phyloP scores from a whole-genome alignment of 805 yeast species.

The Candida nonsorbophila region DNA sequence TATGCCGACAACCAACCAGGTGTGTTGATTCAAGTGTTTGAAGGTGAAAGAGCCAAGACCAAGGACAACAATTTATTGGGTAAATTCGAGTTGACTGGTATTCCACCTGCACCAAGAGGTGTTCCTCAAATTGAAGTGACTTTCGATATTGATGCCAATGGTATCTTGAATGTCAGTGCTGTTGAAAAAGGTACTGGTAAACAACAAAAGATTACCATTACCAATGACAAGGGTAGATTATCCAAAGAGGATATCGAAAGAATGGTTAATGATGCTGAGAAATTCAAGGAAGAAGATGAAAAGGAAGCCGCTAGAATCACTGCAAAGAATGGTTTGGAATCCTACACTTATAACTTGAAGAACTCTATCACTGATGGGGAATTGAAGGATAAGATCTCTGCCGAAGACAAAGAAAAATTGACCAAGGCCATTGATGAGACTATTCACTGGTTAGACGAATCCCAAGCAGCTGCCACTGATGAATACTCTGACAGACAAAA shows the following conservation, averaged over 20 bases:
- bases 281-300: slow-evolving; percentile 87
- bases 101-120: slow-evolving; percentile 91
- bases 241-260: slow-evolving; percentile 92
- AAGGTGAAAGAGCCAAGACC: slow-evolving; percentile 94
- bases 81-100: slow-evolving; percentile 79
- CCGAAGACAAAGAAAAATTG: slow-evolving; percentile 49
- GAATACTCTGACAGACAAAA: slow-evolving; percentile 36
- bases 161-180: slow-evolving; percentile 81
- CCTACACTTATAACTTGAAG: slow-evolving; percentile 79
- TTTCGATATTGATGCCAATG: slow-evolving; percentile 83
- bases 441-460: slow-evolving; percentile 33
- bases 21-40: slow-evolving; percentile 88
- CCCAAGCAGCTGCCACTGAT: slow-evolving; percentile 35
- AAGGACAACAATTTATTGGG: slow-evolving; percentile 90
- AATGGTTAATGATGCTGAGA: slow-evolving; percentile 97
- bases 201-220: slow-evolving; percentile 83
- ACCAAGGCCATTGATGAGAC: slow-evolving; percentile 38
- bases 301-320: slow-evolving; percentile 79
- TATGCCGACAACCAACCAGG: slow-evolving; percentile 96
- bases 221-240: slow-evolving; percentile 91
- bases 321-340: slow-evolving; percentile 83
- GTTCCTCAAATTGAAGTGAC: slow-evolving; percentile 88
- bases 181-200: slow-evolving; percentile 94
- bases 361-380: slow-evolving; percentile 54
- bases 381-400: slow-evolving; percentile 39